phyloP scores from a whole-genome alignment of 345 rosid species.

The Arabidopsis arenosa region DNA sequence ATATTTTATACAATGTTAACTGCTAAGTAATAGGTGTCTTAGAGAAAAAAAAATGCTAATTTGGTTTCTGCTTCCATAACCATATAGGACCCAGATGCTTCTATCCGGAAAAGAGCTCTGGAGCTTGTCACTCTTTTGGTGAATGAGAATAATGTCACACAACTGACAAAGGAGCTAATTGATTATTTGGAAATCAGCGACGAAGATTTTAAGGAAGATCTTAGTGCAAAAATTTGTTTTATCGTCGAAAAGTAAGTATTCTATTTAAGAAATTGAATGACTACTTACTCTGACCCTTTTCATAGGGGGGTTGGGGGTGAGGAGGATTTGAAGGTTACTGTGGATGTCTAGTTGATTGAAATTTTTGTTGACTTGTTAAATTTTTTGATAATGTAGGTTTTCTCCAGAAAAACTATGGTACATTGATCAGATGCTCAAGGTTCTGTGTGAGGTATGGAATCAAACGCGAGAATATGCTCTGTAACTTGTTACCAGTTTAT shows the following conservation, averaged over 20 bases:
- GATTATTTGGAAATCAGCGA: conserved; percentile 97
- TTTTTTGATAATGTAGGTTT: conserved; percentile 66
- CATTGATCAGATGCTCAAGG: conserved; percentile 99
- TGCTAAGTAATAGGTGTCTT: conserved; percentile 19
- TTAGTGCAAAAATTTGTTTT: conserved; percentile 96
- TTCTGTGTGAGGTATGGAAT: conserved; percentile 85
- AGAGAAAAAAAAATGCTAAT: conserved; percentile 22
- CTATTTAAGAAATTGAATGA: conserved; percentile 31
- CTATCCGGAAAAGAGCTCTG: conserved; percentile 96
- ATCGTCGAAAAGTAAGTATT: conserved; percentile 91
- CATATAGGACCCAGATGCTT: conserved; percentile 95
- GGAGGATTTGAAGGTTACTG: conserved; percentile 6
- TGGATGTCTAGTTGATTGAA: conserved; percentile 21
- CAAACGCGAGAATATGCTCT: conserved; percentile 33
- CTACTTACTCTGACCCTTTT: conserved; percentile 13
- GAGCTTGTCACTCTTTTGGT: conserved; percentile 86
- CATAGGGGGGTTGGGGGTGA: conserved; percentile 8
- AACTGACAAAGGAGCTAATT: conserved; percentile 86
- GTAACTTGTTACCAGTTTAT: conserved; percentile 19
- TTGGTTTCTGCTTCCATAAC: conserved; percentile 45
- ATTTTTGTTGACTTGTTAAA: conserved; percentile 34
- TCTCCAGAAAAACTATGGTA: conserved; percentile 97
- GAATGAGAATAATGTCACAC: conserved; percentile 90
- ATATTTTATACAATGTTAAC: not conserved
- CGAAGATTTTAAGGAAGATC: conserved; percentile 96